Evolutionary conservation across 2,329 filamentous ascomycete genomes (phyloP), one percentile per base, ranked within the genome.

Genomic region (Cryphonectria carpinicola): DNA sequence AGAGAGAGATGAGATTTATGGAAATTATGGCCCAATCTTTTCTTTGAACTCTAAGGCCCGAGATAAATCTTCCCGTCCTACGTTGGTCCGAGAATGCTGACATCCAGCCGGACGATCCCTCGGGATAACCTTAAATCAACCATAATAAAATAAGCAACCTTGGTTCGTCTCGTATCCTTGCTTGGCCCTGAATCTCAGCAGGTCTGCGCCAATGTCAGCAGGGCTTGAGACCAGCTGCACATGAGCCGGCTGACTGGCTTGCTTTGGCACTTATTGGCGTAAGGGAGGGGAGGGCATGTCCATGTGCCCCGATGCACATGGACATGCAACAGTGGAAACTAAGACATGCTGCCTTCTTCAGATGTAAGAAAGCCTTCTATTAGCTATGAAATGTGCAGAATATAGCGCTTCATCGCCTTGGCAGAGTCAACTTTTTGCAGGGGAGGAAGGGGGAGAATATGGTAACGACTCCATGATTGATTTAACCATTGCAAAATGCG

Each of bases 321-420:
- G 25, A 17, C 5, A 14, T 58, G 25, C 54, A 14, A 17, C 14
- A 17, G 25, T 32, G 25, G 13, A 58, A 58, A 22, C 2, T 54
- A 3, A 28, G n/a, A 54, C 25, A 28, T 58, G 25, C 25, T 58
- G 54, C 54, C 13, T 32, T 14, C 5, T 10, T 58, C 54, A 17
- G 14, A 32, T 5, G 7, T 17, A 17, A 1, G 1, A 25, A 13
- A 58, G 4, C 25, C 6, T 17, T 4, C 0, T 28, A 28, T 58
- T 17, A 13, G 28, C 25, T 17, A 8, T 11, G 1, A 58, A 25
- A 1, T 1, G 25, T 87, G 86, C 1, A 17, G 28, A 1, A 82
- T 96, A 93, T 77, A 97, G 95, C 74, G 85, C 52, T 84, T 79
- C 56, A 94, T 83, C 37, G 91, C 92, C 67, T 80, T 80, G 58